A percentile compares a stretch with the other conserved stretches of the same genome.
phyloP scores from a whole-genome alignment of 331 rosid species.

The Telfairia occidentalis region DNA sequence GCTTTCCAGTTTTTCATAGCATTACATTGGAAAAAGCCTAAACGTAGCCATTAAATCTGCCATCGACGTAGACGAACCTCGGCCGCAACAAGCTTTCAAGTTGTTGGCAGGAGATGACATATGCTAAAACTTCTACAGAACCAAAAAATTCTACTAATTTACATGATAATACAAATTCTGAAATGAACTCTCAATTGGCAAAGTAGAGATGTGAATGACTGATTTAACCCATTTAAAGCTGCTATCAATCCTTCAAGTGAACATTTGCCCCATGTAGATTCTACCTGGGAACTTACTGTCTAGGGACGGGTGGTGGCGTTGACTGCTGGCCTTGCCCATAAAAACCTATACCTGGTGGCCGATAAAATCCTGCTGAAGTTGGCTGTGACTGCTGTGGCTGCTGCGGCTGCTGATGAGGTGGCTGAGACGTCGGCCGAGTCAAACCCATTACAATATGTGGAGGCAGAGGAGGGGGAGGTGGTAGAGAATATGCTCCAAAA shows the following conservation, averaged over 20 bases:
- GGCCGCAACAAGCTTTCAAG: neutral
- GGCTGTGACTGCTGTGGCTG: constrained; percentile 49
- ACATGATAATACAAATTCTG: constrained; percentile 10
- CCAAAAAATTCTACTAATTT: neutral
- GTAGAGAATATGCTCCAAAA: constrained; percentile 49
- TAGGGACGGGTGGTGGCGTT: constrained; percentile 54
- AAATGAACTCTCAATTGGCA: constrained; percentile 1
- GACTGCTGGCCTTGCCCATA: constrained; percentile 65
- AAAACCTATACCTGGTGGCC: constrained; percentile 64
- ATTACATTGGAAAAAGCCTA: neutral
- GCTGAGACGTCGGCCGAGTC: constrained; percentile 44
- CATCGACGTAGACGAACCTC: neutral
- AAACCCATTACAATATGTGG: constrained; percentile 56
- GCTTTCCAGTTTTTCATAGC: neutral
- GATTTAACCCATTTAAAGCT: neutral
- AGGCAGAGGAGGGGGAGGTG: constrained; percentile 89
- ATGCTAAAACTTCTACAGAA: constrained; percentile 1
- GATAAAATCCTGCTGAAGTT: constrained; percentile 55
- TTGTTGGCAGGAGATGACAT: neutral
- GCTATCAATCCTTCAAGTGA: neutral
- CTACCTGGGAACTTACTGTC: constrained; percentile 44
- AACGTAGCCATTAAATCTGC: neutral
- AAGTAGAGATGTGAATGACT: neutral
- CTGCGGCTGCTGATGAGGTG: constrained; percentile 34
- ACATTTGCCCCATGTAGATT: neutral